Conservation (phyloP, 169 alveolate species). For the Plasmodium adleri region DNA sequence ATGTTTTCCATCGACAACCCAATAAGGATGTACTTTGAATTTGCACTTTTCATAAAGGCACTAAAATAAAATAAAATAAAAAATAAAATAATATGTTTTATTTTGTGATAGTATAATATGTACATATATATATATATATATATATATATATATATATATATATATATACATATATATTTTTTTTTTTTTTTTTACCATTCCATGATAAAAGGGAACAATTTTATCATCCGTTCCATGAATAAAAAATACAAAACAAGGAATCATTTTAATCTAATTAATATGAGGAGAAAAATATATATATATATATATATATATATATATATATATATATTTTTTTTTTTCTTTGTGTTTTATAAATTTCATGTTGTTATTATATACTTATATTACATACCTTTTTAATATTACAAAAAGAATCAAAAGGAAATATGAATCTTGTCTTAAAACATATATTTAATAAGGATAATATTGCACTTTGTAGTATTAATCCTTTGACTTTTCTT, state of each 20-base stretch:
- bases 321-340: too few relatives aligned
- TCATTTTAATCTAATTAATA: constrained; percentile 31
- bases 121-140: background rate
- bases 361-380: background rate
- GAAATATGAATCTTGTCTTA: constrained; percentile 66
- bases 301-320: too few relatives aligned
- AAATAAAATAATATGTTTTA: background rate
- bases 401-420: constrained; percentile 73
- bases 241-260: constrained; percentile 66
- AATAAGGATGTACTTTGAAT: constrained; percentile 68
- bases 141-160: background rate
- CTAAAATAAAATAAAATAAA: constrained; percentile 21
- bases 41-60: constrained; percentile 64
- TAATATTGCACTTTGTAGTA: constrained; percentile 71
- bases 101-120: background rate
- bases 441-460: constrained; percentile 68
- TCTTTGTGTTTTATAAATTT: background rate
- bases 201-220: constrained; percentile 76
- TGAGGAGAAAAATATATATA: background rate
- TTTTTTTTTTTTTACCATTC: constrained; percentile 14
- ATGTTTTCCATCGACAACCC: constrained; percentile 74
- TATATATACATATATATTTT: too few relatives aligned
- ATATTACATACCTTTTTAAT: constrained; percentile 39
- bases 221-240: constrained; percentile 75
- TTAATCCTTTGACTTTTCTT: constrained; percentile 66